A percentile compares a stretch with the other conserved stretches of the same genome.
These are phyloP conservation scores for Leccinum ochraceum DNA, from an alignment of 768 basidiomycete genomes.

Conservation along the genomic window DNA sequence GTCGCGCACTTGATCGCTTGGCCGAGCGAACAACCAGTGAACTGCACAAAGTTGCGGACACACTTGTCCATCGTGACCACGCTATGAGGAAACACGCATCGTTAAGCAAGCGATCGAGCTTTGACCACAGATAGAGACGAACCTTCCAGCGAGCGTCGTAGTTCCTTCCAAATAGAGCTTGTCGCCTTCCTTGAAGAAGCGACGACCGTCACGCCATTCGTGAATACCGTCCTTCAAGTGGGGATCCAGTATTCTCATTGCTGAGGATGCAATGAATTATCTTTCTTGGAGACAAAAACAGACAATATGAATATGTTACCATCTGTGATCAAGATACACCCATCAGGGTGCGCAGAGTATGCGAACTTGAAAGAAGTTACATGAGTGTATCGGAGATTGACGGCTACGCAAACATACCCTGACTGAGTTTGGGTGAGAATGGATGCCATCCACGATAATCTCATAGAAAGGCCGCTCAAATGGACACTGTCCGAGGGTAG, in stretches of 20 bases:
- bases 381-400: background rate
- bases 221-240: slow-evolving; percentile 81
- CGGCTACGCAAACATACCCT: slow-evolving; percentile 49
- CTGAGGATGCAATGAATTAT: slow-evolving; percentile 37
- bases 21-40: slow-evolving; percentile 80
- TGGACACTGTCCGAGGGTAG: slow-evolving; percentile 43
- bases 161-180: slow-evolving; percentile 84
- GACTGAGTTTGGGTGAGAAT: slow-evolving; percentile 89
- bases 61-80: slow-evolving; percentile 84
- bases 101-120: background rate
- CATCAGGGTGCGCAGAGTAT: slow-evolving; percentile 79
- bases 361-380: slow-evolving; percentile 54
- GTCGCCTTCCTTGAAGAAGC: slow-evolving; percentile 79
- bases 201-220: slow-evolving; percentile 84
- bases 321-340: slow-evolving; percentile 89
- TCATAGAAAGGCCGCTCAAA: slow-evolving; percentile 82
- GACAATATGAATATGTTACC: slow-evolving; percentile 48
- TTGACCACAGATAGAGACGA: slow-evolving; percentile 14
- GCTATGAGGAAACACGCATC: slow-evolving; percentile 36
- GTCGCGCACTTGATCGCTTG: slow-evolving; percentile 88
- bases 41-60: slow-evolving; percentile 80
- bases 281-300: background rate
- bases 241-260: slow-evolving; percentile 86
- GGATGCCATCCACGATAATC: slow-evolving; percentile 88
- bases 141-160: slow-evolving; percentile 88